A percentile compares a stretch with the other conserved stretches of the same genome.
Evolutionary conservation across 768 basidiomycete species (phyloP).

Genomic region (Suillus occidentalis): DNA sequence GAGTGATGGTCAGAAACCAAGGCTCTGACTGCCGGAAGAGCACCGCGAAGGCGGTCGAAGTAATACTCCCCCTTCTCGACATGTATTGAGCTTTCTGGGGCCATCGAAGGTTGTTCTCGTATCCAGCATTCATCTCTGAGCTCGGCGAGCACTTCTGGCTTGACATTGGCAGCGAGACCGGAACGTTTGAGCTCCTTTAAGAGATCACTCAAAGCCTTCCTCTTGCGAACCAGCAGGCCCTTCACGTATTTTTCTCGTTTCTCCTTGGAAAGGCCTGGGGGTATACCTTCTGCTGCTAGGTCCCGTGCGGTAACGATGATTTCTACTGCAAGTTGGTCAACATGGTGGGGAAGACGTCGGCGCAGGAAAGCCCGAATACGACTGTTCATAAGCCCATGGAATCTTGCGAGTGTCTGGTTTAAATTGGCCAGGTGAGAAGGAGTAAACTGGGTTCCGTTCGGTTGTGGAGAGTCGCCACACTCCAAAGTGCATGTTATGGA

Average conservation of each 20-base stretch:
- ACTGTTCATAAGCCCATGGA: constrained; percentile 42
- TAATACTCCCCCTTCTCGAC: constrained; percentile 57
- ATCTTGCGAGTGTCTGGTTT: constrained; percentile 49
- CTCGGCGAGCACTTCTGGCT: constrained; percentile 62
- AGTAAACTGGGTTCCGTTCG: constrained; percentile 1
- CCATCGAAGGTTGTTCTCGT: constrained; percentile 55
- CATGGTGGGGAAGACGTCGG: constrained; percentile 37
- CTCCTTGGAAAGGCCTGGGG: constrained; percentile 43
- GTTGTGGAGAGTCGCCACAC: not conserved
- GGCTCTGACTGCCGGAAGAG: constrained; percentile 65
- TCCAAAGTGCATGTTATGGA: not conserved
- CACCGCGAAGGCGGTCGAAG: constrained; percentile 59
- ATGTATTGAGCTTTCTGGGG: constrained; percentile 23
- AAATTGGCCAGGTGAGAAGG: constrained; percentile 49
- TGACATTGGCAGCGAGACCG: constrained; percentile 73
- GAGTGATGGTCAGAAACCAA: constrained; percentile 69
- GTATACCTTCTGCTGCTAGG: constrained; percentile 49
- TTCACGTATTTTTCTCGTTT: constrained; percentile 66
- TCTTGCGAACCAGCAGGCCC: constrained; percentile 75
- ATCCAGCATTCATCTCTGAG: constrained; percentile 62
- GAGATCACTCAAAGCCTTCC: constrained; percentile 88
- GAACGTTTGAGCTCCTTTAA: constrained; percentile 82
- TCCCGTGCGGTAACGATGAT: constrained; percentile 63
- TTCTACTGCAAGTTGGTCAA: constrained; percentile 58
- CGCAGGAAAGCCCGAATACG: constrained; percentile 45